Percentiles rank a stretch among this genome's conserved stretches.
Conservation (phyloP, 176 grass and related monocot species). For the Avena insularis region DNA sequence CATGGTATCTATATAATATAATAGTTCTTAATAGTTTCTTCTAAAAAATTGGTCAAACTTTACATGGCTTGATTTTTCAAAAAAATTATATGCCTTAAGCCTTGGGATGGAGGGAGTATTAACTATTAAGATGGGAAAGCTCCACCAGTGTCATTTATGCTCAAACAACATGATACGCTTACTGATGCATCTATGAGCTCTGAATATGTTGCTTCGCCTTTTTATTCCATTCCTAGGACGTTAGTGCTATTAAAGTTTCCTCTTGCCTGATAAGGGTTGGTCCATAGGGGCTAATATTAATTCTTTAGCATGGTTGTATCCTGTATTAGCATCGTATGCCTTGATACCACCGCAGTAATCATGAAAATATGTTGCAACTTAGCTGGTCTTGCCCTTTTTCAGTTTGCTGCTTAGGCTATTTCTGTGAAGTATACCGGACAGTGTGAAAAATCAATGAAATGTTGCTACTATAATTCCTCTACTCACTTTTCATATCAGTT, state of each 20-base stretch:
- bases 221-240: not conserved
- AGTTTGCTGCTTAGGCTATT: not conserved
- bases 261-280: not conserved
- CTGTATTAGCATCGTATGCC: not conserved
- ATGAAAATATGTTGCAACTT: not conserved
- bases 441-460: not conserved
- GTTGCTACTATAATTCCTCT: not conserved
- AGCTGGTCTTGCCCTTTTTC: not conserved
- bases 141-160: not conserved
- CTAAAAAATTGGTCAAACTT: too few relatives aligned
- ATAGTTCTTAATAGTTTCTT: too few relatives aligned
- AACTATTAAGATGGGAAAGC: not conserved
- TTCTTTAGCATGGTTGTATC: not conserved
- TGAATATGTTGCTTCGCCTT: not conserved
- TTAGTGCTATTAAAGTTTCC: not conserved
- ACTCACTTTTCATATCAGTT: not conserved
- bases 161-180: not conserved
- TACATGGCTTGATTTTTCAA: too few relatives aligned
- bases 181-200: not conserved
- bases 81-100: too few relatives aligned
- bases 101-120: too few relatives aligned
- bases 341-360: not conserved
- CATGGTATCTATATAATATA: too few relatives aligned
- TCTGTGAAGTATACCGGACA: not conserved
- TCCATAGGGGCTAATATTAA: not conserved